Conservation (phyloP, 1,284 basidiomycete genomes). For the Fomitiporia mediterranea region DNA sequence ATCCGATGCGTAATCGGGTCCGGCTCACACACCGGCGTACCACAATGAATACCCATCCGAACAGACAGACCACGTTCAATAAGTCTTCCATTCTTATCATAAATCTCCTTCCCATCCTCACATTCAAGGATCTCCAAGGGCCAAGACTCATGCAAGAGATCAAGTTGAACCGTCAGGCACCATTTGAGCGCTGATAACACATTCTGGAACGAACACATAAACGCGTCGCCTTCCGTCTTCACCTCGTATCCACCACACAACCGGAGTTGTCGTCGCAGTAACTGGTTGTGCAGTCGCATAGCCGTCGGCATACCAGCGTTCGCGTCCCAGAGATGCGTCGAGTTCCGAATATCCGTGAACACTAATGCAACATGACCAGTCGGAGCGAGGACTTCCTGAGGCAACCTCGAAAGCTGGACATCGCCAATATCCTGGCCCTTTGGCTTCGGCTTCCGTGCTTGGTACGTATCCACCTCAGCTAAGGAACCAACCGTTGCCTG, state of each 20-base stretch:
- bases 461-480: constrained; percentile 38
- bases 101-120: constrained; percentile 84
- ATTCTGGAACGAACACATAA: constrained; percentile 97
- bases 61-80: constrained; percentile 90
- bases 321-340: constrained; percentile 95
- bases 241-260: constrained; percentile 97
- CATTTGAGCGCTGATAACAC: constrained; percentile 87
- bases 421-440: constrained; percentile 48
- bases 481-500: constrained; percentile 43
- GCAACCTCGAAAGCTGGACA: constrained; percentile 55
- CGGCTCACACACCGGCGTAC: constrained; percentile 84
- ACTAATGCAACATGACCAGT: constrained; percentile 89
- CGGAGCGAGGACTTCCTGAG: constrained; percentile 84
- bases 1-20: constrained; percentile 95
- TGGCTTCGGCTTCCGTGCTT: constrained; percentile 29
- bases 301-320: constrained; percentile 96
- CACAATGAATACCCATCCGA: constrained; percentile 97
- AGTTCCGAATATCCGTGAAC: constrained; percentile 98
- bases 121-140: constrained; percentile 92
- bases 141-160: constrained; percentile 87
- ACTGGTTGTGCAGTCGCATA: constrained; percentile 87
- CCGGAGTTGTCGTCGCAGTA: constrained; percentile 84
- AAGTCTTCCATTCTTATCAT: constrained; percentile 64
- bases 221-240: constrained; percentile 99
- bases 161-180: constrained; percentile 86